Base-by-base conservation (phyloP, 495 filamentous ascomycete genomes). In the Penicillium paxilli region DNA sequence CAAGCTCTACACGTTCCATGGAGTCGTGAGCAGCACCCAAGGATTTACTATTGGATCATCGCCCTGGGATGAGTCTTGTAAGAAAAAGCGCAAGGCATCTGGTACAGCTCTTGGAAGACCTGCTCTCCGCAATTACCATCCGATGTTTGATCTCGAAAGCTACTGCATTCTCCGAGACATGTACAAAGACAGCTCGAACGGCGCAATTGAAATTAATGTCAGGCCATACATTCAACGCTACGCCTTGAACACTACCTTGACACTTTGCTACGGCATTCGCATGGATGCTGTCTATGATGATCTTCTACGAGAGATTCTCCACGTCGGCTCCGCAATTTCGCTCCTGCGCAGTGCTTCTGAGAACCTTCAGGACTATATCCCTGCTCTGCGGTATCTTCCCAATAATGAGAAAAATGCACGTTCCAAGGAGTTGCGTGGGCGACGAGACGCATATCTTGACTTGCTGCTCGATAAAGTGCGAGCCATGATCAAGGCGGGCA, bases 221-320 rank as follows among this genome's bases (percentile, higher is more conserved):
- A 58, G 70, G 2, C 73, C 74, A 0, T 78, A 78, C 40, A 72
- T 79, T 26, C 76, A 80, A 52, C 69, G 78, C 5, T 77, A 73
- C 50, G 77, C 77, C 3, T 64, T 82, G 12, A 82, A 81, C 49
- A 79, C 76, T 0, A 79, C 73, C 0, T 52, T 82, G 21, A 82
- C 78, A 0, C 67, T 81, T 8, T 80, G 77, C 65, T 82, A 81
- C 44, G 80, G 80, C 1, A 77, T 80, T 28, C 75, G 78, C n/a
- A 80, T 82, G 72, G 77, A 80, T 38, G 70, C 62, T 5, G 72
- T 79, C 1, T 76, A 75, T 51, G 78, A 81, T 45, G 70, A 70
- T 0, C 65, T 81, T 0, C 57, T 82, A 1, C 70, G 72, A 6
- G 77, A 82, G 59, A 80, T 82, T 24, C 70, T 80, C 0, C 51